These are phyloP conservation scores for Remersonia thermophila DNA, from an alignment of 2,329 filamentous ascomycete genomes.

Conservation along the genomic window DNA sequence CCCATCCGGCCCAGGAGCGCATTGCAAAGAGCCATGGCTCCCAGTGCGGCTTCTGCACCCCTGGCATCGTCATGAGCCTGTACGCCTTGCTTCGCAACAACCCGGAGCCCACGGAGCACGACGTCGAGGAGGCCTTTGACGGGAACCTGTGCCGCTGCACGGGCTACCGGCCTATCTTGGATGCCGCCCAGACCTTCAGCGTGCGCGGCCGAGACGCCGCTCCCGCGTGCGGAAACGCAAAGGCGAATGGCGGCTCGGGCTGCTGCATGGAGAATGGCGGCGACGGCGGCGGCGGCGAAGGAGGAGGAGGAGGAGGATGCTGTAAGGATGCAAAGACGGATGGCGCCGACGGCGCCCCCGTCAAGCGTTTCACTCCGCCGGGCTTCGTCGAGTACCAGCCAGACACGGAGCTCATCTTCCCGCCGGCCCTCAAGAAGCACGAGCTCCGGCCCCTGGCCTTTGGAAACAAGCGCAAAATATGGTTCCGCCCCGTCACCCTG, in stretches of 20 bases:
- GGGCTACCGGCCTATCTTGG: slow-evolving; percentile 84
- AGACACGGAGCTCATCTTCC: slow-evolving; percentile 91
- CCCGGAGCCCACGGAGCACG: slow-evolving; percentile 60
- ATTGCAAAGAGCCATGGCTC: slow-evolving; percentile 86
- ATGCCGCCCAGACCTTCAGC: slow-evolving; percentile 85
- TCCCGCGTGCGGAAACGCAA: slow-evolving; percentile 54
- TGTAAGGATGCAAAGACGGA: slow-evolving; percentile 51
- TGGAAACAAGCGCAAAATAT: slow-evolving; percentile 87
- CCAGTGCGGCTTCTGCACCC: slow-evolving; percentile 90
- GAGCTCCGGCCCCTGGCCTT: slow-evolving; percentile 72
- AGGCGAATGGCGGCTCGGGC: slow-evolving; percentile 49
- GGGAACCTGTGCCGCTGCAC: slow-evolving; percentile 94
- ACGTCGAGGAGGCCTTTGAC: slow-evolving; percentile 93
- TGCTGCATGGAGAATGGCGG: slow-evolving; percentile 55
- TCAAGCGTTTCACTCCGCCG: slow-evolving; percentile 66
- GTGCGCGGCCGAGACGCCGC: slow-evolving; percentile 26
- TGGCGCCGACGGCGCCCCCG: slow-evolving; percentile 41
- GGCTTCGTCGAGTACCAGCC: slow-evolving; percentile 91
- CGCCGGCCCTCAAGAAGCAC: slow-evolving; percentile 71
- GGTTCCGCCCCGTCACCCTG: slow-evolving; percentile 81
- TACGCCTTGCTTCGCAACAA: slow-evolving; percentile 89
- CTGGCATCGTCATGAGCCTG: slow-evolving; percentile 94
- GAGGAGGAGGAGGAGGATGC: slow-evolving; percentile 39
- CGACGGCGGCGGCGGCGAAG: slow-evolving; percentile 27
- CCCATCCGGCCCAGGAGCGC: slow-evolving; percentile 82